Evolutionary conservation across 2,329 filamentous ascomycete species (phyloP).

Genomic region (Fulvia fulva): DNA sequence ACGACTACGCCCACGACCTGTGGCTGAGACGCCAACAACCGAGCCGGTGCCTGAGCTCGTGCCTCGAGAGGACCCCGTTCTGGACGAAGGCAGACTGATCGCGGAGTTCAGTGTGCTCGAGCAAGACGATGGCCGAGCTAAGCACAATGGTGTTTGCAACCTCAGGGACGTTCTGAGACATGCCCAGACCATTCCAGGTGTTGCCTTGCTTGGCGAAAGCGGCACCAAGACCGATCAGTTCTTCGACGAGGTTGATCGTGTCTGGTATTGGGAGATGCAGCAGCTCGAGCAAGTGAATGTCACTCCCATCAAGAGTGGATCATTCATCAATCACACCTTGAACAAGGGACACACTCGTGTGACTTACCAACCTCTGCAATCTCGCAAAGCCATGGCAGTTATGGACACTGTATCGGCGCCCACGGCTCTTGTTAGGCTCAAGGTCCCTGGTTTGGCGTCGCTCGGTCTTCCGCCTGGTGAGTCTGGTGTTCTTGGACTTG

Average conservation of each 20-base stretch:
- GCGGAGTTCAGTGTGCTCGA: neutral
- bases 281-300: neutral
- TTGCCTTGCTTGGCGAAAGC: neutral
- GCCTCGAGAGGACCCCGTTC: neutral
- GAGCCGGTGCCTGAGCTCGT: neutral
- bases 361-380: neutral
- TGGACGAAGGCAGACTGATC: neutral
- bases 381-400: neutral
- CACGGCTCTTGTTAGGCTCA: constrained; percentile 1
- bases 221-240: constrained; percentile 3
- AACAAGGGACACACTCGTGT: constrained; percentile 3
- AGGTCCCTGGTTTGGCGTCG: neutral
- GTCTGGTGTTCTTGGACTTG: neutral
- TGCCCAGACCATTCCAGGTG: neutral
- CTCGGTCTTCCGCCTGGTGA: neutral
- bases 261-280: constrained; percentile 13
- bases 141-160: neutral
- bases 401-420: neutral
- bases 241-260: constrained; percentile 10
- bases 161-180: neutral
- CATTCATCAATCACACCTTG: constrained; percentile 20
- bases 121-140: neutral
- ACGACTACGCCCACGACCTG: neutral
- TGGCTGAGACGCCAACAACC: neutral
- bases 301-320: neutral